Evolutionary conservation across 176 grass and related monocot species (phyloP).

Genomic region (Carex kokanica): DNA sequence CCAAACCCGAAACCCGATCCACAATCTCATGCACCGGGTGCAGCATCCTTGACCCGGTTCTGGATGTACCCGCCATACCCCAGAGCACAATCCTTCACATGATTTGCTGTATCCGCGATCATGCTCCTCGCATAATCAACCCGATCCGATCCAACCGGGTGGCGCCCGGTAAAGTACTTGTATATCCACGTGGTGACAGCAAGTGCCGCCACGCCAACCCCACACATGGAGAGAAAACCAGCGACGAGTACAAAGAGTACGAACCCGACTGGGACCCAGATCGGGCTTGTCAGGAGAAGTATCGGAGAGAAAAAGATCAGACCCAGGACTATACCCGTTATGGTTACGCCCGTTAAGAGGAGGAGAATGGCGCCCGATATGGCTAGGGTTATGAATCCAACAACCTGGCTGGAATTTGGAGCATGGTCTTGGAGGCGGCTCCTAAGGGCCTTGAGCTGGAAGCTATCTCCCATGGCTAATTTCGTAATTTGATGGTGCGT

Average conservation of each 20-base stretch:
- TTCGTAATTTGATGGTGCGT: not conserved
- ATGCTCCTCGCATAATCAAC: slow-evolving; percentile 85
- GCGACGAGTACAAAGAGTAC: slow-evolving; percentile 20
- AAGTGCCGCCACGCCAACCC: slow-evolving; percentile 29
- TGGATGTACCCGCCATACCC: slow-evolving; percentile 60
- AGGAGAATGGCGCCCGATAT: slow-evolving; percentile 45
- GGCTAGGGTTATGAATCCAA: slow-evolving; percentile 55
- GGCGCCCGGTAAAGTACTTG: slow-evolving; percentile 43
- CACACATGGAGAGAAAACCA: slow-evolving; percentile 43
- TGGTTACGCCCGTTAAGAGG: slow-evolving; percentile 45
- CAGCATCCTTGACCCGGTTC: slow-evolving; percentile 54
- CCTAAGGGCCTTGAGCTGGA: slow-evolving; percentile 24
- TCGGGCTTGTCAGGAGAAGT: slow-evolving; percentile 51
- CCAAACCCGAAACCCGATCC: not conserved
- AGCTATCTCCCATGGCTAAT: slow-evolving; percentile 36
- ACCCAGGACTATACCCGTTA: slow-evolving; percentile 50
- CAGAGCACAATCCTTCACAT: slow-evolving; percentile 55
- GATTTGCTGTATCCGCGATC: slow-evolving; percentile 58
- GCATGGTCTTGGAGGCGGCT: slow-evolving; percentile 53
- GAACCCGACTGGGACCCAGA: slow-evolving; percentile 41
- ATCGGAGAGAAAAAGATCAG: slow-evolving; percentile 60
- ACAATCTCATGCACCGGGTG: slow-evolving; percentile 45
- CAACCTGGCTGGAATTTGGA: slow-evolving; percentile 48
- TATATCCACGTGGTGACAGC: slow-evolving; percentile 58
- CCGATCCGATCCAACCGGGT: slow-evolving; percentile 64